Evolutionary conservation across 768 basidiomycete genomes (phyloP).

Genomic region (Auricularia sp.): DNA sequence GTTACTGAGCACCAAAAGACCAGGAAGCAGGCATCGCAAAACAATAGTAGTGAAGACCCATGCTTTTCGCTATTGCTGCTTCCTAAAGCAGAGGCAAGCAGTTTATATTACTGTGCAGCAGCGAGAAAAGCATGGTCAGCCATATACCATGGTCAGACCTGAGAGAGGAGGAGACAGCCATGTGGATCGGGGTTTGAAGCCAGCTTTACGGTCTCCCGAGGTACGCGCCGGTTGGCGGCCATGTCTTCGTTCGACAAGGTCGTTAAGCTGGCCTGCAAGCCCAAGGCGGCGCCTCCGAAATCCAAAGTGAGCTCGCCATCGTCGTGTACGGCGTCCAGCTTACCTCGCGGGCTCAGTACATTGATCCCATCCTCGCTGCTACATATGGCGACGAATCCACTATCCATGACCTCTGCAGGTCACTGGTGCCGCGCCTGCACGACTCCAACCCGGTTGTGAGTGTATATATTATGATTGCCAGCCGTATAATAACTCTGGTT

Average conservation of each 20-base stretch:
- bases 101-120: no score
- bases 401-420: constrained; percentile 85
- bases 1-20: no score
- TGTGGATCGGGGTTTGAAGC: no score
- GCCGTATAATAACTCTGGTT: not conserved
- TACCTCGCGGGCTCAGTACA: constrained; percentile 48
- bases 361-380: constrained; percentile 91
- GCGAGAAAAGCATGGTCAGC: no score
- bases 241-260: constrained; percentile 38
- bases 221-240: not conserved
- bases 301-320: constrained; percentile 54
- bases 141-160: no score
- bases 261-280: constrained; percentile 94
- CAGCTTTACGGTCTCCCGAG: no score
- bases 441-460: constrained; percentile 88
- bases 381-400: constrained; percentile 96
- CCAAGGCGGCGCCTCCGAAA: constrained; percentile 92
- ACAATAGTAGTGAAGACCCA: no score
- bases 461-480: constrained; percentile 10
- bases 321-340: not conserved
- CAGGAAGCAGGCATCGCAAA: no score
- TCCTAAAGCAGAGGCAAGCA: no score
- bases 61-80: no score
- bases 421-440: constrained; percentile 70
- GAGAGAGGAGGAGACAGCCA: no score